phyloP scores from a whole-genome alignment of 768 basidiomycete genomes.

The Mycena epipterygia region DNA sequence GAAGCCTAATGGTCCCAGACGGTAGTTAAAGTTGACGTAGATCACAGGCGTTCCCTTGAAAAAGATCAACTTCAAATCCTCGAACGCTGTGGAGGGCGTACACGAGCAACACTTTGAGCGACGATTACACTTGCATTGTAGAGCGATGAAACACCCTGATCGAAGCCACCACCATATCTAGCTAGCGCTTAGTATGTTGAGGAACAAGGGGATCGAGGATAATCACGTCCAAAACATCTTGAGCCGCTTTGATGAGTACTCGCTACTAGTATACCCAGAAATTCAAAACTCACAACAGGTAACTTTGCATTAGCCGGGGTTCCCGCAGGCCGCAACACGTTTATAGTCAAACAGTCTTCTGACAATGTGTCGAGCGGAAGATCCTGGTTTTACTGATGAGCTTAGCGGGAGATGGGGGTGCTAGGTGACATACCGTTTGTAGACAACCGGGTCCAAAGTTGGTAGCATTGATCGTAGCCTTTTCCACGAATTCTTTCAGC shows the following conservation, averaged over 20 bases:
- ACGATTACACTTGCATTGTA: slow-evolving; percentile 40
- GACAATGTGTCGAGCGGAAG: slow-evolving; percentile 53
- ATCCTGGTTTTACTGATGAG: slow-evolving; percentile 39
- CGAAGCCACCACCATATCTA: slow-evolving; percentile 55
- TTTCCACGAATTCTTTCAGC: slow-evolving; percentile 32
- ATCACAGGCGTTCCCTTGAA: slow-evolving; percentile 53
- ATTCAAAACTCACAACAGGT: slow-evolving; percentile 45
- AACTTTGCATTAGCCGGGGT: slow-evolving; percentile 44
- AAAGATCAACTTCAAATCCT: slow-evolving; percentile 40
- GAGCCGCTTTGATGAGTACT: neutral
- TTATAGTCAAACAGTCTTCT: slow-evolving; percentile 72
- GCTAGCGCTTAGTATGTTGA: neutral
- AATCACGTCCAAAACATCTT: slow-evolving; percentile 59
- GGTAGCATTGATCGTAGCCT: slow-evolving; percentile 44
- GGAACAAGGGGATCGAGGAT: neutral
- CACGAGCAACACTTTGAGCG: slow-evolving; percentile 22
- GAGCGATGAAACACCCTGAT: slow-evolving; percentile 61
- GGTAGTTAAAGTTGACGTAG: slow-evolving; percentile 63
- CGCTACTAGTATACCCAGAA: too few species aligned
- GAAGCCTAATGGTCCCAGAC: too few species aligned
- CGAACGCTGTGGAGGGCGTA: neutral
- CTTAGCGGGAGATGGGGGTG: neutral
- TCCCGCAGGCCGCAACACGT: slow-evolving; percentile 65
- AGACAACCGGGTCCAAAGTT: slow-evolving; percentile 45
- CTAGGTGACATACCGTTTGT: neutral